A percentile compares a stretch with the other conserved stretches of the same genome.
Evolutionary conservation across 208 protist species (phyloP).

Genomic region (Leishmania arabica): DNA sequence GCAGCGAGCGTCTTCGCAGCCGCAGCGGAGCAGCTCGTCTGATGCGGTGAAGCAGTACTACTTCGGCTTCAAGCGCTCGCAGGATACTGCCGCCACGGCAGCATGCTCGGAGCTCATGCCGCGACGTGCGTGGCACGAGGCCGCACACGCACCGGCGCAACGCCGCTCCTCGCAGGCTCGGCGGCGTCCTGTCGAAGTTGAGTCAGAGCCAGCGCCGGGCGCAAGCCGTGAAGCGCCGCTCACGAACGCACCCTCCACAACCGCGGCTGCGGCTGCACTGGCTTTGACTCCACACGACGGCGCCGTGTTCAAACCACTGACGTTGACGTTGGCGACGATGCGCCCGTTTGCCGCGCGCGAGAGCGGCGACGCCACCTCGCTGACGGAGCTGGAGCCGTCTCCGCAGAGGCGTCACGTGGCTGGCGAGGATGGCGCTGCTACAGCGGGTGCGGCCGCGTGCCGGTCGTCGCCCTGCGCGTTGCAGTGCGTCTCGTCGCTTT

Average conservation of each 20-base stretch:
- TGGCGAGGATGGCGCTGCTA: neutral
- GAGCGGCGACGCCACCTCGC: neutral
- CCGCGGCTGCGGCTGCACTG: neutral
- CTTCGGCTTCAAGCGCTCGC: neutral
- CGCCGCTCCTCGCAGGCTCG: neutral
- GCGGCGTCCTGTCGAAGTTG: neutral
- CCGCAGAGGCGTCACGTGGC: neutral
- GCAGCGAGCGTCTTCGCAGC: neutral
- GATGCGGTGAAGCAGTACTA: conserved; percentile 1
- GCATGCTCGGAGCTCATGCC: neutral
- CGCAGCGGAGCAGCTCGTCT: neutral
- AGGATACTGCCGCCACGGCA: neutral
- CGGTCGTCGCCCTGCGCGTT: neutral
- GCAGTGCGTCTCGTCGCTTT: neutral
- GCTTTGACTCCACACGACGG: neutral
- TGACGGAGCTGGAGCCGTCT: neutral
- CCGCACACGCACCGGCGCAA: neutral
- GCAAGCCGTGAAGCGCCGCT: neutral
- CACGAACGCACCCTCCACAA: neutral
- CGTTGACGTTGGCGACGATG: neutral
- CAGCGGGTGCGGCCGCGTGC: neutral
- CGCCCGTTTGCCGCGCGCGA: neutral
- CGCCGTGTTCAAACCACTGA: neutral
- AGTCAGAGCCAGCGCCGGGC: neutral
- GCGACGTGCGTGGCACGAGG: neutral